A percentile compares a stretch with the other conserved stretches of the same genome.
Conservation (phyloP, 352 stramenopile genomes). For the Globisporangium rhizosaccharum region DNA sequence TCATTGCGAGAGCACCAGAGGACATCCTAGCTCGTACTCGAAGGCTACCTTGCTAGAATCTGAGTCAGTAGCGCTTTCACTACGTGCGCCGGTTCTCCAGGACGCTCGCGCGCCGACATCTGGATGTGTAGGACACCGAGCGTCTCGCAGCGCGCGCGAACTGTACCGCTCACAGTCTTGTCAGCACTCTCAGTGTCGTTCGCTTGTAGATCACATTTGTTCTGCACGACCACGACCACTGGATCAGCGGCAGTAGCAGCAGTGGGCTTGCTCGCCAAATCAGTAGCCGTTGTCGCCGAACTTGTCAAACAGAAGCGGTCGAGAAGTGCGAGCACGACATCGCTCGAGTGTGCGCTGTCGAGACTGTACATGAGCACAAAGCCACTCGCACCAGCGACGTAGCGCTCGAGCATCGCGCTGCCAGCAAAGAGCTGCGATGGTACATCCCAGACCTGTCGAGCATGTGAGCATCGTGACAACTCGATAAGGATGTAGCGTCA, state of each 20-base stretch:
- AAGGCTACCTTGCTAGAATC: not conserved
- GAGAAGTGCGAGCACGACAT: slow-evolving; percentile 5
- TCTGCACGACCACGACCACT: slow-evolving; percentile 4
- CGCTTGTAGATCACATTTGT: slow-evolving; percentile 5
- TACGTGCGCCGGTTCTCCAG: not conserved
- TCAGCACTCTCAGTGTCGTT: not conserved
- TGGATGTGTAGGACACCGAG: not conserved
- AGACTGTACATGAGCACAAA: slow-evolving; percentile 45
- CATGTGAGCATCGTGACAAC: not conserved
- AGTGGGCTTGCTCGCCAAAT: not conserved
- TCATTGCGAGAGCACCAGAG: too few species aligned
- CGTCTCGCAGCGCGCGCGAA: not conserved
- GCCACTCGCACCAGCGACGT: slow-evolving; percentile 26
- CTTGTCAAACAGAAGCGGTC: not conserved
- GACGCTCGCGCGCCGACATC: not conserved
- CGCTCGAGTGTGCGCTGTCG: not conserved
- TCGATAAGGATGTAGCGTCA: not conserved
- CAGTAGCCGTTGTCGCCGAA: not conserved
- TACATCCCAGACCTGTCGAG: slow-evolving; percentile 51
- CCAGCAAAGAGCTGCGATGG: slow-evolving; percentile 44
- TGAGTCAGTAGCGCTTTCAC: not conserved
- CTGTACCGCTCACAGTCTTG: not conserved
- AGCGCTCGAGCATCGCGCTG: slow-evolving; percentile 36
- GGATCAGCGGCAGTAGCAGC: not conserved
- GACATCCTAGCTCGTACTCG: not conserved